Conservation (phyloP, 345 rosid species). For the Aquilaria malaccensis region DNA sequence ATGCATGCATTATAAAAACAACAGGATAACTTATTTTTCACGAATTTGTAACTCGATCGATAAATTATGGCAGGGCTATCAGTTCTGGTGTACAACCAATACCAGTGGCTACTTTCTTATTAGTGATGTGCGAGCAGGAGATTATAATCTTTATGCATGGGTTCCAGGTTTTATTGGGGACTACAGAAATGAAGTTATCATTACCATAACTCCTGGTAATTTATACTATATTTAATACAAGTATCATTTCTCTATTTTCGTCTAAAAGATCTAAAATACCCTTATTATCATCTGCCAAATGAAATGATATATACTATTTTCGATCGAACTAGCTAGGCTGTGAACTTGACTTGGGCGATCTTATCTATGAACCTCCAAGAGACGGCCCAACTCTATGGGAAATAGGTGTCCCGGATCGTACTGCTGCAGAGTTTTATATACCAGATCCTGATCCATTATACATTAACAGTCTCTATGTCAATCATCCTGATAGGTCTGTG, state of each 20-base stretch:
- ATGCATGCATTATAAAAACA: not conserved
- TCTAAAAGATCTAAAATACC: too few relatives aligned
- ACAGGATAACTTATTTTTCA: too few relatives aligned
- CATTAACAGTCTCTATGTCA: conserved; percentile 50
- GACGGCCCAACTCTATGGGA: conserved; percentile 92
- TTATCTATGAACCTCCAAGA: conserved; percentile 58
- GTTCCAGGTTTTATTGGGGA: conserved; percentile 72
- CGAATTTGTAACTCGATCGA: too few relatives aligned
- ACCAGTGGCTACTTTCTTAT: conserved; percentile 48
- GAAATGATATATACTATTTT: not conserved
- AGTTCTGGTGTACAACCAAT: conserved; percentile 73
- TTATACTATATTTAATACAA: not conserved
- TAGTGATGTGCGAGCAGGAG: conserved; percentile 36
- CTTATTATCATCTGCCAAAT: too few relatives aligned
- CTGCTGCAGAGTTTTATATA: conserved; percentile 65
- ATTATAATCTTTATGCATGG: conserved; percentile 67
- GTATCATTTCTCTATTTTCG: not conserved
- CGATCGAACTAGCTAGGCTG: conserved; percentile 29
- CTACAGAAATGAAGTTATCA: conserved; percentile 27
- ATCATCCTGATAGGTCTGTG: conserved; percentile 56
- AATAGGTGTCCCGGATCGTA: conserved; percentile 71
- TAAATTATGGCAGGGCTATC: conserved; percentile 41
- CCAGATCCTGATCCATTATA: conserved; percentile 70
- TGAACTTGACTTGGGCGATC: conserved; percentile 41
- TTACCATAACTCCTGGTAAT: conserved; percentile 55